Base-by-base conservation (phyloP, 805 yeast genomes). In the Wickerhamomyces pijperi region DNA sequence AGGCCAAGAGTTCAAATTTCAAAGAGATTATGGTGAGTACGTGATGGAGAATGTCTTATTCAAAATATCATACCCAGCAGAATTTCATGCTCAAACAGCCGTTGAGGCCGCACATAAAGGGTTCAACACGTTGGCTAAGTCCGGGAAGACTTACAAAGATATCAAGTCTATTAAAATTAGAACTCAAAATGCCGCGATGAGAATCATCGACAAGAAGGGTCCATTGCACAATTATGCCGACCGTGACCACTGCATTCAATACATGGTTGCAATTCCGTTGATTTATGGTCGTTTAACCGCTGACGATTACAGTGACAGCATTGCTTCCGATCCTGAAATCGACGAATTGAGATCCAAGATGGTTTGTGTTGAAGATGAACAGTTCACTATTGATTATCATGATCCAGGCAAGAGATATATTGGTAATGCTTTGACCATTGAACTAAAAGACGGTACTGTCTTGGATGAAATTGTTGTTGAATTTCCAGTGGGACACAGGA, bases 81-180 rank as follows among this genome's bases (percentile, higher is more conserved):
- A 74, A 53, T 75, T 74, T 56, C 81, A 74, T 52, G 78, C 79
- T 9, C 81, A 74, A 56, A 74, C 80, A 28, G 80, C 80, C 9
- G 79, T 65, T 28, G 81, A 74, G 51, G 76, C 76, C 18, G 72
- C 80, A 25, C 50, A 74, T 55, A 65, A 61, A 13, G 59, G 68
- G 13, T 61, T 69, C 49, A 44, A 49, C 29, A 47, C 54, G 37
- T 56, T 74, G 44, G 47, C 53, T 34, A 50, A 48, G 4, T 40
- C 55, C 34, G 74, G 74, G n/a, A 64, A 64, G 54, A 49, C 71
- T 7, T 55, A 58, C 42, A 64, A 64, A 37, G 78, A 75, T 48
- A 72, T 74, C 47, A 64, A 64, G 49, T 58, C 62, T 16, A 54
- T 74, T 40, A 61, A 64, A 39, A 72, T 74, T 48, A 64, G 71